phyloP scores from a whole-genome alignment of 192 early-diverging fungal species.

The Chytriomyces sp. region DNA sequence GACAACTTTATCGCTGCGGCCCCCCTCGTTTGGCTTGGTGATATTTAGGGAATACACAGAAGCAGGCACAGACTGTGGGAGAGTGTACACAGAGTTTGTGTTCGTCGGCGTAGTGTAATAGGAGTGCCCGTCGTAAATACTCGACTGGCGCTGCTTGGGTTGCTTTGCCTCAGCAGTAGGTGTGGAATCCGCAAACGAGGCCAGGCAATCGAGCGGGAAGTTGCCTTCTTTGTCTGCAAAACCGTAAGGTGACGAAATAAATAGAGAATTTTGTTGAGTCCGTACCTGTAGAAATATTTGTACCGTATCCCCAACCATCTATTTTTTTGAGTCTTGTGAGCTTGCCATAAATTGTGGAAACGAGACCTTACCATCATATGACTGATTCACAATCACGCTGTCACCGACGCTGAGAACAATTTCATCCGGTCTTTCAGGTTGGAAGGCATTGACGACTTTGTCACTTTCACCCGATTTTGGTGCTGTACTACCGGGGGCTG shows the following conservation, averaged over 20 bases:
- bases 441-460: slow-evolving; percentile 6
- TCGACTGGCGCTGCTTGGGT: neutral
- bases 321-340: too few species aligned
- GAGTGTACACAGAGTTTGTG: neutral
- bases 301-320: slow-evolving; percentile 17
- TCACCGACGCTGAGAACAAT: slow-evolving; percentile 9
- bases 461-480: neutral
- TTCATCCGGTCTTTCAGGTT: slow-evolving; percentile 9
- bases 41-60: neutral
- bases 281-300: slow-evolving; percentile 16
- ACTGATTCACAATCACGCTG: neutral
- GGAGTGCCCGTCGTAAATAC: neutral
- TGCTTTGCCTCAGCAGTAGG: neutral
- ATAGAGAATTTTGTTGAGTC: too few species aligned
- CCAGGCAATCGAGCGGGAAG: neutral
- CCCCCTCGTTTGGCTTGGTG: neutral
- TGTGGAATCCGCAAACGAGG: neutral
- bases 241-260: too few species aligned
- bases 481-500: neutral
- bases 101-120: neutral
- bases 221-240: neutral
- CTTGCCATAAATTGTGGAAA: too few species aligned
- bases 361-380: too few species aligned
- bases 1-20: neutral
- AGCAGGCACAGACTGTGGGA: neutral